Percentiles rank a stretch among this genome's conserved stretches.
phyloP scores from a whole-genome alignment of 2,329 filamentous ascomycete species.

The Teratosphaeria gauchensis region DNA sequence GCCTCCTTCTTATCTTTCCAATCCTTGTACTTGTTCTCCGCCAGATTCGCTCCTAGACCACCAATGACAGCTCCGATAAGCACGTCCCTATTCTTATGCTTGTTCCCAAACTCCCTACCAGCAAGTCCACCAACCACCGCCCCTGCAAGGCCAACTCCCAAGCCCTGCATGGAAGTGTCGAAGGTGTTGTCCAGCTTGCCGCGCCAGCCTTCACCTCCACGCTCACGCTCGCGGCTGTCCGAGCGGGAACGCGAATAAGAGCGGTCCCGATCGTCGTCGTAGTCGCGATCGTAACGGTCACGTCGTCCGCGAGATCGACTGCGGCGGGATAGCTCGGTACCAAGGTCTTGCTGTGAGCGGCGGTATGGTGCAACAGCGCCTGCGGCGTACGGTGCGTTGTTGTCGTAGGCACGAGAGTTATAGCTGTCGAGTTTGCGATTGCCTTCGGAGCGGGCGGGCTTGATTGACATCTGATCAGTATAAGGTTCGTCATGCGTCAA shows the following conservation, averaged over 20 bases:
- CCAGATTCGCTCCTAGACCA: conserved; percentile 24
- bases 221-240: conserved; percentile 11
- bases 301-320: conserved; percentile 13
- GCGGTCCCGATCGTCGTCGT: conserved; percentile 11
- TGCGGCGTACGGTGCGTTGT: conserved; percentile 9
- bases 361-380: conserved; percentile 17
- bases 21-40: conserved; percentile 24
- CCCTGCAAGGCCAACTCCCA: conserved; percentile 25
- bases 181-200: conserved; percentile 25
- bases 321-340: conserved; percentile 5
- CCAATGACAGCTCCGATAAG: conserved; percentile 26
- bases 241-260: conserved; percentile 14
- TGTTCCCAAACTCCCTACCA: conserved; percentile 22
- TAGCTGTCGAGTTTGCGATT: conserved; percentile 14
- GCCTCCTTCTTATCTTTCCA: conserved; percentile 17
- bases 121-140: conserved; percentile 26
- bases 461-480: neutral
- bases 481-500: neutral
- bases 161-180: conserved; percentile 21
- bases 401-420: conserved; percentile 6
- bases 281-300: conserved; percentile 11
- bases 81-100: conserved; percentile 24
- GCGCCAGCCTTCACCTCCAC: conserved; percentile 10
- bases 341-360: conserved; percentile 16
- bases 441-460: conserved; percentile 17